Evolutionary conservation across 805 yeast species (phyloP), one percentile per base, ranked within the genome.

Genomic region (Starmerella apis): DNA sequence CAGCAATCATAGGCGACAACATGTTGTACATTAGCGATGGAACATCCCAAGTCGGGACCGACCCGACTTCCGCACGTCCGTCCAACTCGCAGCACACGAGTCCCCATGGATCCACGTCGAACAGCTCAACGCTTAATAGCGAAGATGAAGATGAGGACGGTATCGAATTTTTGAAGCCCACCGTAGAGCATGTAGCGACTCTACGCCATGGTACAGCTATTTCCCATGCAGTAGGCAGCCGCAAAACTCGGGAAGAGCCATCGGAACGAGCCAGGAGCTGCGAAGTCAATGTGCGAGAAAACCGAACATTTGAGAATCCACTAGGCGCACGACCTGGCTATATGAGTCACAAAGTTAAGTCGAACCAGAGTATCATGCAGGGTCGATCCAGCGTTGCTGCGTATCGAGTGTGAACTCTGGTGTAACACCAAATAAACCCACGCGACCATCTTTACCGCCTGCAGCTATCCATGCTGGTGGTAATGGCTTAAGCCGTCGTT

Each of bases 381-480:
- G 55, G 55, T 11, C 32, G 55, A 22, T 37, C 55, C 13, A 52
- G 52, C 41, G 44, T 46, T 16, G 38, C 50, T 2, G 55, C 55
- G 30, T 48, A 48, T 24, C 52, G 35, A 11, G 30, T 27, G 18
- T 33, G 32, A 25, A 11, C 23, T 16, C 32, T 10, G 20, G 9
- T 4, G 46, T 27, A 11, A 49, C 48, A n/a, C 59, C 56, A 59
- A 70, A 74, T 10, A 75, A 61, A 11, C 67, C 68, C 2, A 79
- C 66, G 2, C 77, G 66, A 2, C 82, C 81, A 54, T 79, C 81
- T 45, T 74, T 76, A 43, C 74, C 78, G 0, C 78, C 83, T 1
- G 71, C 69, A 4, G 77, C 72, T 1, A 77, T 53, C 59, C 71
- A 54, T 3, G 54, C 50, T 1, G 51, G 31, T 9, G 62, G 61